Base-by-base conservation (phyloP, 495 filamentous ascomycete species). In the Achaetomiella virescens region DNA sequence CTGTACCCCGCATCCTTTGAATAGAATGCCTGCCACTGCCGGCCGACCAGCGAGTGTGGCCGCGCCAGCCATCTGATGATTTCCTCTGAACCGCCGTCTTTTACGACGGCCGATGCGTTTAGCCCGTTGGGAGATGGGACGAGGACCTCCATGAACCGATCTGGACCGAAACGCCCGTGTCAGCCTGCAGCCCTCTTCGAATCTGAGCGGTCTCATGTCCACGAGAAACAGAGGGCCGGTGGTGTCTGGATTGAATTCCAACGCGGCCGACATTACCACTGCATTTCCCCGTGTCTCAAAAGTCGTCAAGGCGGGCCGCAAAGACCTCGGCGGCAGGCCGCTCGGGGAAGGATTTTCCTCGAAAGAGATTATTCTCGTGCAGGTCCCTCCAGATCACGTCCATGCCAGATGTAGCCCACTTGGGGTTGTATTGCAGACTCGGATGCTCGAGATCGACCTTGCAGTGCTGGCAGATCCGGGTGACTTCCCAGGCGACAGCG, bases 1-100 rank as follows among this genome's bases (percentile, higher is more conserved):
- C 70, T 68, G 36, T 69, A 67, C 1, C 70, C 65, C 0, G 69
- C 66, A 33, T 65, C 55, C 54, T 73, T 75, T 21, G 72, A 57
- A 20, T 58, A 78, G 51, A 79, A 79, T 11, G 77, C 67, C 5
- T 58, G 71, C 76, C 76, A 80, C 5, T 58, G 47, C 3, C 76
- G 70, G 6, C 75, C 73, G 0, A 75, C 64, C 15, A 80, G 41
- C 8, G 60, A 49, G 52, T 80, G 77, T 6, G 55, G 54, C 3
- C 60, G 47, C 0, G 68, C 66, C 20, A 80, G 46, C 75, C 77
- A 80, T 2, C 55, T 48, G 41, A 72, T 69, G 25, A 79, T 59
- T n/a, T 60, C 42, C 3, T 76, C 68, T 20, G 70, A 10, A 8
- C 64, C 61, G 11, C 58, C 53, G 12, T 54, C 51, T 36, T 63